Conservation (phyloP, 768 basidiomycete species). For the Neoboletus brunneissimus region DNA sequence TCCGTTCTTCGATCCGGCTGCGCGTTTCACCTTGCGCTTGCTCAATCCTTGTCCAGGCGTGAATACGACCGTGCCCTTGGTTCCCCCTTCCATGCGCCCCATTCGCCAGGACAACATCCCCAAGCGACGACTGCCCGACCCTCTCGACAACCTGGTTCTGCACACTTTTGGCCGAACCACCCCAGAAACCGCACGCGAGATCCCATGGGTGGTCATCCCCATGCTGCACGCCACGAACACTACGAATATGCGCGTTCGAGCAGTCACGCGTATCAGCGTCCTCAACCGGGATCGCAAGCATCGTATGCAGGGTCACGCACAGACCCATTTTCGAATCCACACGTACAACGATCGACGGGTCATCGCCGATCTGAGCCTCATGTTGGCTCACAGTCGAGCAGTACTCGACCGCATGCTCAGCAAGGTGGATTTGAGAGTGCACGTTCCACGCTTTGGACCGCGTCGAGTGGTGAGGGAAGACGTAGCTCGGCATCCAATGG, state of each 20-base stretch:
- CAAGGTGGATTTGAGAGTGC: constrained; percentile 4
- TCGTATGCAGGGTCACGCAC: constrained; percentile 3
- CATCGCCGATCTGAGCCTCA: constrained; percentile 2
- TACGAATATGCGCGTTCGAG: constrained; percentile 7
- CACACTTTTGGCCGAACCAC: constrained; percentile 27
- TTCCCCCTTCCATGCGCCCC: constrained; percentile 9
- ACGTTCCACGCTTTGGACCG: constrained; percentile 2
- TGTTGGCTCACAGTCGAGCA: not conserved
- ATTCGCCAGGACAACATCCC: constrained; percentile 21
- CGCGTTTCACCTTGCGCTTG: not conserved
- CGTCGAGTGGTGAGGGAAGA: constrained; percentile 2
- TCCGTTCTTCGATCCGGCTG: constrained; percentile 10
- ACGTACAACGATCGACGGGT: constrained; percentile 30
- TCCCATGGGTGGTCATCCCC: constrained; percentile 4
- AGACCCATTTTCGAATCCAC: constrained; percentile 26
- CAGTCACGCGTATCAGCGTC: not conserved
- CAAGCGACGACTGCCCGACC: constrained; percentile 31
- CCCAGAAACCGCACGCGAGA: constrained; percentile 22
- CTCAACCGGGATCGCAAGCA: constrained; percentile 2
- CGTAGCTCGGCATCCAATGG: not conserved
- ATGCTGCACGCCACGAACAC: constrained; percentile 10
- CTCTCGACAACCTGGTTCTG: constrained; percentile 25
- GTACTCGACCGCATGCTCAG: not conserved
- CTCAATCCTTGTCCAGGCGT: constrained; percentile 19
- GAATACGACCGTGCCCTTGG: constrained; percentile 30